Evolutionary conservation across 345 rosid species (phyloP), one percentile per base, ranked within the genome.

Genomic region (Gossypium australe): DNA sequence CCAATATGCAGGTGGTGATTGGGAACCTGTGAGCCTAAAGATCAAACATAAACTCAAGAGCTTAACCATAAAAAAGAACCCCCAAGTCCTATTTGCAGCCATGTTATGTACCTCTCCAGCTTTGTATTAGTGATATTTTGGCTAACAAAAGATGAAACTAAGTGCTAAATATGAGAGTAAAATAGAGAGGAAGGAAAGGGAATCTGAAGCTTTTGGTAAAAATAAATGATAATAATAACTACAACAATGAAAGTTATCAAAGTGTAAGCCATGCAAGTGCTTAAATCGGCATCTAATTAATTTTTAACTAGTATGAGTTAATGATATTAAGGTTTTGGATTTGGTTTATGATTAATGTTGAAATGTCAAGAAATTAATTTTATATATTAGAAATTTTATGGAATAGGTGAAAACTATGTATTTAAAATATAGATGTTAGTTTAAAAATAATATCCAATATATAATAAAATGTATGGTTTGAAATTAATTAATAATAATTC

Each of bases 221-320:
- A 7, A 41, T 9, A 47, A 49, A 49, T 25, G 22, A 9, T n/a
- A 57, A 57, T 49, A 49, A 34, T 34, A 34, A 34, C 38, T 34
- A 34, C 38, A 34, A 34, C 38, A 34, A 68, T 68, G 44, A 25
- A 49, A 3, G 72, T 17, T 17, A 51, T 10, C 47, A 51, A 69
- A 27, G 72, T 69, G 72, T 27, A 27, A 69, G 72, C 45, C 72
- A 69, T 69, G 60, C 72, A 69, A 49, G 45, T 51, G 58, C 9
- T 49, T 25, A 48, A 24, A 25, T 12, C 72, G 49, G 57, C 58
- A 47, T 47, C 22, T 47, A 67, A 57, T 57, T 57, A 57, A 10
- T 20, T 57, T 22, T 13, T 48, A 11, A 11, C 2, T 24, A 24
- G 12, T 27, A 16, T 49, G 72, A 47, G 20, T 48, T 67, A 14